A percentile compares a stretch with the other conserved stretches of the same genome.
These are phyloP conservation scores for Hanseniaspora singularis DNA, from an alignment of 805 yeast species.

Conservation along the genomic window DNA sequence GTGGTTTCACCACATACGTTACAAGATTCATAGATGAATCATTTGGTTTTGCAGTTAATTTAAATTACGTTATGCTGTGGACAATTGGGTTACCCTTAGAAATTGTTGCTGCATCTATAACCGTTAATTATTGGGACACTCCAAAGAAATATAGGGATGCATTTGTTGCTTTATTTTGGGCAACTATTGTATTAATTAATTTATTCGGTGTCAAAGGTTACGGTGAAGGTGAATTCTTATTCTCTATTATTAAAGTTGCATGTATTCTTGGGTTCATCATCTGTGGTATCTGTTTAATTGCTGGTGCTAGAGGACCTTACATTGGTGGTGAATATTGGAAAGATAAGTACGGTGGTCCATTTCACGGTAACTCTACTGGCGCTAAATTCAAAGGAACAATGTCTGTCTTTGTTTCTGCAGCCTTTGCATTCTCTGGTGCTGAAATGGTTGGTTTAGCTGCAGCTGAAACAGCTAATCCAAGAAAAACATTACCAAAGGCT, in stretches of 20 bases:
- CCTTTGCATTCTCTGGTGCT: slow-evolving; percentile 44
- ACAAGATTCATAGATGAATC: slow-evolving; percentile 47
- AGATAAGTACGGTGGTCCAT: slow-evolving; percentile 39
- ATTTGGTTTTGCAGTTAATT: slow-evolving; percentile 51
- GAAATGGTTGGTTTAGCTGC: slow-evolving; percentile 43
- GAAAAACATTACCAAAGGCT: slow-evolving; percentile 39
- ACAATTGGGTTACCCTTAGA: slow-evolving; percentile 41
- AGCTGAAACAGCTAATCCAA: slow-evolving; percentile 38
- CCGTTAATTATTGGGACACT: slow-evolving; percentile 41
- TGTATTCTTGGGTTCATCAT: slow-evolving; percentile 45
- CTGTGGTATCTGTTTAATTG: slow-evolving; percentile 37
- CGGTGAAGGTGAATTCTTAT: slow-evolving; percentile 43
- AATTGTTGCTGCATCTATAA: slow-evolving; percentile 42
- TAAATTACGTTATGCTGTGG: slow-evolving; percentile 46
- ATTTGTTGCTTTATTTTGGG: slow-evolving; percentile 39
- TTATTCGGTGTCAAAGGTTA: slow-evolving; percentile 44
- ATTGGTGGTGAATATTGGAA: slow-evolving; percentile 43
- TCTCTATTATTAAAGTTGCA: slow-evolving; percentile 38
- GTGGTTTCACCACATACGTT: slow-evolving; percentile 51
- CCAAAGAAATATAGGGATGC: slow-evolving; percentile 38
- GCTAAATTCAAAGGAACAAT: slow-evolving; percentile 41
- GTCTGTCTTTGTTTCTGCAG: slow-evolving; percentile 44
- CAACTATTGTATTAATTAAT: slow-evolving; percentile 38
- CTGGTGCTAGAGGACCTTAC: slow-evolving; percentile 38
- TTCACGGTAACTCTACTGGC: slow-evolving; percentile 34